Conservation (phyloP, 169 alveolate genomes). For the Plasmodium reichenowi region DNA sequence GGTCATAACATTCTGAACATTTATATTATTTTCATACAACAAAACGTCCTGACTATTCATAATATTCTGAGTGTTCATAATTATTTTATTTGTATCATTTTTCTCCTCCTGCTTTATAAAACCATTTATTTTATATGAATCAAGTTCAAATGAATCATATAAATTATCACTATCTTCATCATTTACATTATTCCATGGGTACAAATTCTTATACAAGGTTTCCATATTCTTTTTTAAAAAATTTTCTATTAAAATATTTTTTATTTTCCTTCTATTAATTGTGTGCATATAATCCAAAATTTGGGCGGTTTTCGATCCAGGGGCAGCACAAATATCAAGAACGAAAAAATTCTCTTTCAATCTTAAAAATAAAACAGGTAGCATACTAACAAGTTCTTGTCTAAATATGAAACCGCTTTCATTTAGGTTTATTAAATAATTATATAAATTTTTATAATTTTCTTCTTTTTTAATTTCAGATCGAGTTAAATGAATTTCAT, state of each 20-base stretch:
- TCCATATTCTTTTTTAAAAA: conserved; percentile 22
- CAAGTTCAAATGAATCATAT: background rate
- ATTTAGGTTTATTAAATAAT: conserved; percentile 86
- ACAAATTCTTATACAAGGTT: background rate
- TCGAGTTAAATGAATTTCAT: conserved; percentile 74
- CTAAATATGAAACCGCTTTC: conserved; percentile 95
- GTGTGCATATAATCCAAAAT: conserved; percentile 74
- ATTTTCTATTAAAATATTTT: conserved; percentile 37
- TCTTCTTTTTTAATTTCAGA: conserved; percentile 81
- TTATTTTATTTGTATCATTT: background rate
- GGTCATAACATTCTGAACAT: background rate
- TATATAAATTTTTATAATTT: conserved; percentile 76
- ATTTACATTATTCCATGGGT: background rate
- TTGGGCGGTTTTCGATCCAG: conserved; percentile 93
- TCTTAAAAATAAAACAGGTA: conserved; percentile 94
- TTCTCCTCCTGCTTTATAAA: background rate
- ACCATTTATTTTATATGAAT: background rate
- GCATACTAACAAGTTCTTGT: conserved; percentile 97
- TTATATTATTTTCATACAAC: background rate
- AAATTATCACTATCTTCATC: background rate
- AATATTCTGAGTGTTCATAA: background rate
- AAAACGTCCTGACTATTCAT: background rate
- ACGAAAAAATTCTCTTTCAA: conserved; percentile 91
- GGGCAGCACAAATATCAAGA: conserved; percentile 98
- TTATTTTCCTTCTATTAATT: conserved; percentile 27